Percentiles rank a stretch among this genome's conserved stretches.
These are phyloP conservation scores for Skeletonema marinoi DNA, from an alignment of 108 stramenopile species.

Conservation along the genomic window DNA sequence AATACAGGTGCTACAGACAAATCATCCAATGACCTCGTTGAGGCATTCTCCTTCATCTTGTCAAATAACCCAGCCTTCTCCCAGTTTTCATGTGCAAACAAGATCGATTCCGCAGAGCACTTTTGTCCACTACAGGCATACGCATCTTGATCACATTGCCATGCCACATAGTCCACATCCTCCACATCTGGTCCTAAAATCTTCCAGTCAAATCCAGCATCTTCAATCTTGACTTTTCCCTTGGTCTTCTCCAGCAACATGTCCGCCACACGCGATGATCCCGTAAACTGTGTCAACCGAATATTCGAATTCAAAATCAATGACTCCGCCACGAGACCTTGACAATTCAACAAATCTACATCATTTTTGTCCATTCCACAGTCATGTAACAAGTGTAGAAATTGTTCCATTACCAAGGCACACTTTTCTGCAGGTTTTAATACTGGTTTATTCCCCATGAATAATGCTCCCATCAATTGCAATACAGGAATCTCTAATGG, in stretches of 20 bases:
- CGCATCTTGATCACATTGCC: slow-evolving; percentile 98
- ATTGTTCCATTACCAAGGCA: slow-evolving; percentile 95
- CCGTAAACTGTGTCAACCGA: slow-evolving; percentile 96
- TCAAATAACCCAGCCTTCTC: slow-evolving; percentile 80
- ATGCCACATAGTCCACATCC: slow-evolving; percentile 95
- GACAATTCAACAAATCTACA: slow-evolving; percentile 93
- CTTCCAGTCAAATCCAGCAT: slow-evolving; percentile 99
- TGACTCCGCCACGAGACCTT: slow-evolving; percentile 86
- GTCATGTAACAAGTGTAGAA: slow-evolving; percentile 84
- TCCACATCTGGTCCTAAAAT: slow-evolving; percentile 92
- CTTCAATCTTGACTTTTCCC: slow-evolving; percentile 96
- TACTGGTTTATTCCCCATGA: slow-evolving; percentile 98
- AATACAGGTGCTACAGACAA: slow-evolving; percentile 94
- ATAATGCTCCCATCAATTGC: slow-evolving; percentile 97
- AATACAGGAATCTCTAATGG: slow-evolving; percentile 95
- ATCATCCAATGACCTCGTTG: slow-evolving; percentile 79
- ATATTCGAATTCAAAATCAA: slow-evolving; percentile 82
- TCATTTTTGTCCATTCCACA: slow-evolving; percentile 92
- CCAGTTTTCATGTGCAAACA: slow-evolving; percentile 96
- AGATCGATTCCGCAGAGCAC: slow-evolving; percentile 96
- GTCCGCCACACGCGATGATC: slow-evolving; percentile 89
- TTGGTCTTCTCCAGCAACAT: slow-evolving; percentile 71
- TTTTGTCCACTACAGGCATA: slow-evolving; percentile 97
- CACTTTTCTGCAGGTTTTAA: slow-evolving; percentile 89
- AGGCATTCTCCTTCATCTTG: slow-evolving; percentile 80